These are phyloP conservation scores for Salvia miltiorrhiza DNA, from an alignment of 257 asterid species.

Conservation along the genomic window DNA sequence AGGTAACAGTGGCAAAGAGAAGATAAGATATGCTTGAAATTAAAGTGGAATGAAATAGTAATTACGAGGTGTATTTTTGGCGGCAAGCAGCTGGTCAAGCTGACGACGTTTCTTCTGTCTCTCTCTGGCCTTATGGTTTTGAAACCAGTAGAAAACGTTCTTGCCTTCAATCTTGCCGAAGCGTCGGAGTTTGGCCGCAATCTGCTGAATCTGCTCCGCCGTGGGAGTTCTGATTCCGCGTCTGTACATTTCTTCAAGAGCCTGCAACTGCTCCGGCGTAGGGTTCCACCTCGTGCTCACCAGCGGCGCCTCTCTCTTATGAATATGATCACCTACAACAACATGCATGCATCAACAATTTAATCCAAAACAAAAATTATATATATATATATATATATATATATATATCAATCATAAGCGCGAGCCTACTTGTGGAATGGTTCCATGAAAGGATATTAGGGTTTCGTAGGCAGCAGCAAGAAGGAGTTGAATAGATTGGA, in stretches of 20 bases:
- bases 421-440: constrained; percentile 21
- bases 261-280: constrained; percentile 70
- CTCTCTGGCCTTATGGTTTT: constrained; percentile 80
- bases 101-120: constrained; percentile 77
- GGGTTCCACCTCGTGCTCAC: constrained; percentile 84
- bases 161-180: constrained; percentile 81
- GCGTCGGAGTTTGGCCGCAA: constrained; percentile 54
- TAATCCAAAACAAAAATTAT: too few species aligned
- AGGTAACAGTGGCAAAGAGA: too few species aligned
- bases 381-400: too few species aligned
- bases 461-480: constrained; percentile 29
- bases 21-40: too few species aligned
- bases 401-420: too few species aligned
- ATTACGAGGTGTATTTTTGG: neutral
- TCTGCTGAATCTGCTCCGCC: constrained; percentile 76
- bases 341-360: too few species aligned
- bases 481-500: constrained; percentile 20
- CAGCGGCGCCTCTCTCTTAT: constrained; percentile 27
- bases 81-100: constrained; percentile 26
- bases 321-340: constrained; percentile 2
- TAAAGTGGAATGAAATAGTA: too few species aligned
- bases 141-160: constrained; percentile 85
- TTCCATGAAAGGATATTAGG: constrained; percentile 36
- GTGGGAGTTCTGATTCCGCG: constrained; percentile 68
- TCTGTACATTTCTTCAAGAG: constrained; percentile 70